Evolutionary conservation across 2,329 filamentous ascomycete species (phyloP).

Genomic region (Venturia nashicola): DNA sequence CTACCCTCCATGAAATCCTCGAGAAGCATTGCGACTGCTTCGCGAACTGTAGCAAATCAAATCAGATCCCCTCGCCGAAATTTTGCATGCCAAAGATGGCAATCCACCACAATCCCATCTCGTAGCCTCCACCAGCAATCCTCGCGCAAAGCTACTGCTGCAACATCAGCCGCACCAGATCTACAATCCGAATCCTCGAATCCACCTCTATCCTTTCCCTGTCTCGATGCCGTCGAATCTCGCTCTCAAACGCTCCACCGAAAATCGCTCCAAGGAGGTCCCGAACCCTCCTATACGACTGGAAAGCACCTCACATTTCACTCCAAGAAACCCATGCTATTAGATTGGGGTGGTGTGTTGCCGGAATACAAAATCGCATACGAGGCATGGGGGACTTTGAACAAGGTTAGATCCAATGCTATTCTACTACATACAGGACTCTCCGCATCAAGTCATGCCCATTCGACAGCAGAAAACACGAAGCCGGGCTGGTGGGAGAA

Average conservation of each 20-base stretch:
- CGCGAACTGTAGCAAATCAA: neutral
- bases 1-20: neutral
- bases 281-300: constrained; percentile 87
- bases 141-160: neutral
- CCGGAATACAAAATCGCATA: constrained; percentile 84
- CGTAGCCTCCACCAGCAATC: constrained; percentile 5
- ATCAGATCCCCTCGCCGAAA: neutral
- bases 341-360: constrained; percentile 93
- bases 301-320: constrained; percentile 72
- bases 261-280: constrained; percentile 51
- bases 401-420: constrained; percentile 70
- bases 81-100: neutral
- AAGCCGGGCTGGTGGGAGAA: constrained; percentile 98
- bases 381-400: constrained; percentile 80
- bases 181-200: constrained; percentile 20
- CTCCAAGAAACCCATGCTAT: constrained; percentile 59
- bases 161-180: neutral
- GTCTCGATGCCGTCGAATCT: constrained; percentile 28
- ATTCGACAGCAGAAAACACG: constrained; percentile 75
- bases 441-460: constrained; percentile 93
- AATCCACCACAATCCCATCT: neutral
- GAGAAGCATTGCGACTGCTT: neutral
- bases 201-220: constrained; percentile 28
- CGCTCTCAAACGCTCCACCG: constrained; percentile 57
- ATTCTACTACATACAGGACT: constrained; percentile 89